These are phyloP conservation scores for Termitomyces sp. DNA, from an alignment of 768 basidiomycete genomes.

Conservation along the genomic window DNA sequence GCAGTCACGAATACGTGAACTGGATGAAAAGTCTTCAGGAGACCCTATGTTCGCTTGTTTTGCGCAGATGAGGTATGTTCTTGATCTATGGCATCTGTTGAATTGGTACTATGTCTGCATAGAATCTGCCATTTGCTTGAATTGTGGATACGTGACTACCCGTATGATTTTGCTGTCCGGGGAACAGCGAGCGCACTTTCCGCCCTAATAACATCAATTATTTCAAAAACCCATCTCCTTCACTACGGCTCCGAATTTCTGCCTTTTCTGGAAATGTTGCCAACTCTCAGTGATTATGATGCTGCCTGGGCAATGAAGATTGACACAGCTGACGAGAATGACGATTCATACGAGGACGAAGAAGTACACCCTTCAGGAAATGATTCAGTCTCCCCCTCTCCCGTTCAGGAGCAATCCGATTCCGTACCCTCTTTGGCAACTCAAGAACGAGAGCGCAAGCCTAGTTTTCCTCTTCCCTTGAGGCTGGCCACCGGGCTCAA, in stretches of 20 bases:
- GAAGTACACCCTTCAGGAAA: conserved; percentile 26
- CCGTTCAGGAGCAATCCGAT: conserved; percentile 20
- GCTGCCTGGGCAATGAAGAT: conserved; percentile 71
- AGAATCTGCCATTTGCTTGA: conserved; percentile 82
- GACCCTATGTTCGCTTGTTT: conserved; percentile 87
- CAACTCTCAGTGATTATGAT: conserved; percentile 64
- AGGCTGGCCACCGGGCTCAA: conserved; percentile 30
- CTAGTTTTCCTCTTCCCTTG: conserved; percentile 59
- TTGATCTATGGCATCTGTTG: not conserved
- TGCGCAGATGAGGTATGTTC: conserved; percentile 76
- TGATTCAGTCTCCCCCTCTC: conserved; percentile 17
- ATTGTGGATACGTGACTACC: conserved; percentile 73
- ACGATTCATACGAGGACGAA: conserved; percentile 63
- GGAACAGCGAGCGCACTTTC: conserved; percentile 69
- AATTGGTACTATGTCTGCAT: conserved; percentile 4
- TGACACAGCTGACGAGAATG: conserved; percentile 54
- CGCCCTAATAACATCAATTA: conserved; percentile 75
- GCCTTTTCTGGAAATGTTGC: conserved; percentile 71
- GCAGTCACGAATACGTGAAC: conserved; percentile 80
- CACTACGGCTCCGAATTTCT: conserved; percentile 85
- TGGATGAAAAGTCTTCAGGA: conserved; percentile 59
- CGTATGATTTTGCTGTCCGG: conserved; percentile 76
- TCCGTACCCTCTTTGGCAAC: conserved; percentile 20
- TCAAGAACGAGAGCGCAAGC: conserved; percentile 70
- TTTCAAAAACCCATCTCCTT: conserved; percentile 75